phyloP scores from a whole-genome alignment of 2,329 filamentous ascomycete species.

The Calonectria hongkongensis region DNA sequence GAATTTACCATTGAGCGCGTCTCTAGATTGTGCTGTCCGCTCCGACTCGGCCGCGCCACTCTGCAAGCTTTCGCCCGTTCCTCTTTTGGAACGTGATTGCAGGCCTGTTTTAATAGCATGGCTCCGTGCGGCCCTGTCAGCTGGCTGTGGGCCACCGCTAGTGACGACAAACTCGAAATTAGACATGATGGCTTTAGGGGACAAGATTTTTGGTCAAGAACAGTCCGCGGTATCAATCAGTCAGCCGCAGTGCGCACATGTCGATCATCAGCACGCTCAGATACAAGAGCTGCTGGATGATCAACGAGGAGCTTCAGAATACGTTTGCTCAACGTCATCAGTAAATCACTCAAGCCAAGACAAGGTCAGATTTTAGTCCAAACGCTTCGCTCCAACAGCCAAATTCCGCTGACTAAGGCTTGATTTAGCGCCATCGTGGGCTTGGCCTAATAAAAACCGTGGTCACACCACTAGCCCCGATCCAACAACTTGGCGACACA shows the following conservation, averaged over 20 bases:
- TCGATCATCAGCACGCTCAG: not conserved
- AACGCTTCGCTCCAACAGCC: not conserved
- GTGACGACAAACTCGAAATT: slow-evolving; percentile 18
- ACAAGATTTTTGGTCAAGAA: not conserved
- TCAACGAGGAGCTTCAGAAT: not conserved
- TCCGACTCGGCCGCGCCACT: not conserved
- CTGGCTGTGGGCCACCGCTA: slow-evolving; percentile 8
- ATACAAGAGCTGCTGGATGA: too few relatives aligned
- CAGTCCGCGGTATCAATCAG: not conserved
- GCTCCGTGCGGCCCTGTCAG: slow-evolving; percentile 2
- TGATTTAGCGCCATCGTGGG: too few relatives aligned
- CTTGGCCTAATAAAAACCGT: too few relatives aligned
- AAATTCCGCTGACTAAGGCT: not conserved
- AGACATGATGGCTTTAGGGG: not conserved
- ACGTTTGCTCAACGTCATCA: not conserved
- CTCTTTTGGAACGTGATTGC: not conserved
- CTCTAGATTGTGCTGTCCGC: not conserved
- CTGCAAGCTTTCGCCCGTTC: not conserved
- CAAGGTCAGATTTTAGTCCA: slow-evolving; percentile 9
- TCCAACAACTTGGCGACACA: too few relatives aligned
- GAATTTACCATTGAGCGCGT: not conserved
- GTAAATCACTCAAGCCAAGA: not conserved
- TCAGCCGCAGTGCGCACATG: not conserved
- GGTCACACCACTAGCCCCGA: too few relatives aligned
- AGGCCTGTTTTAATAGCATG: slow-evolving; percentile 10